Percentiles rank a stretch among this genome's conserved stretches.
Conservation (phyloP, 331 rosid species). For the Malus hybrid region DNA sequence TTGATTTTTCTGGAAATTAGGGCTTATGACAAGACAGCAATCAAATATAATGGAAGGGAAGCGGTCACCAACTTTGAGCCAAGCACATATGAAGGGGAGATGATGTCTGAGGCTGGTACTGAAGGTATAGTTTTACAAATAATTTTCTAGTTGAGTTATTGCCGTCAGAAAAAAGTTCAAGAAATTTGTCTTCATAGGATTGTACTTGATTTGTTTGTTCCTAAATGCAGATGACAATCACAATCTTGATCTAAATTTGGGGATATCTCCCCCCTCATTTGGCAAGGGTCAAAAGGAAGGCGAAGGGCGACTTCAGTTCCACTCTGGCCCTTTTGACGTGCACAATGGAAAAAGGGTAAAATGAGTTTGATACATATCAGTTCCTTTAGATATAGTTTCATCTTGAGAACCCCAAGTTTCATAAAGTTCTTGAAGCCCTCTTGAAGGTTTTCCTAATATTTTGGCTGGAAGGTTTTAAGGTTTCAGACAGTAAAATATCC, state of each 20-base stretch:
- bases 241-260: slow-evolving; percentile 91
- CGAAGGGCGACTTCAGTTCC: slow-evolving; percentile 47
- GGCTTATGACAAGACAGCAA: slow-evolving; percentile 99
- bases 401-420: not conserved
- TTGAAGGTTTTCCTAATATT: not conserved
- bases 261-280: slow-evolving; percentile 59
- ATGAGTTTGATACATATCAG: not conserved
- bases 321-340: slow-evolving; percentile 29
- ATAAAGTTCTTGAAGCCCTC: not conserved
- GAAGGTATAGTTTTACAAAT: slow-evolving; percentile 36
- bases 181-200: not conserved
- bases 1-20: slow-evolving; percentile 82
- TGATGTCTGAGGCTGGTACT: slow-evolving; percentile 37
- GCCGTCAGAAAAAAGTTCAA: not conserved
- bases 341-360: slow-evolving; percentile 59
- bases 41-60: slow-evolving; percentile 95
- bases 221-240: slow-evolving; percentile 46
- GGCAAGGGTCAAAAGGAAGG: slow-evolving; percentile 42
- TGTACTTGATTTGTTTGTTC: slow-evolving; percentile 5
- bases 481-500: not conserved
- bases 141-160: not conserved
- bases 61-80: slow-evolving; percentile 96
- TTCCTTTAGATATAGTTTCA: not conserved
- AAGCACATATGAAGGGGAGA: slow-evolving; percentile 67
- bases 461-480: not conserved